A percentile compares a stretch with the other conserved stretches of the same genome.
phyloP scores from a whole-genome alignment of 2,329 filamentous ascomycete genomes.

The Pyrenochaeta sp. region DNA sequence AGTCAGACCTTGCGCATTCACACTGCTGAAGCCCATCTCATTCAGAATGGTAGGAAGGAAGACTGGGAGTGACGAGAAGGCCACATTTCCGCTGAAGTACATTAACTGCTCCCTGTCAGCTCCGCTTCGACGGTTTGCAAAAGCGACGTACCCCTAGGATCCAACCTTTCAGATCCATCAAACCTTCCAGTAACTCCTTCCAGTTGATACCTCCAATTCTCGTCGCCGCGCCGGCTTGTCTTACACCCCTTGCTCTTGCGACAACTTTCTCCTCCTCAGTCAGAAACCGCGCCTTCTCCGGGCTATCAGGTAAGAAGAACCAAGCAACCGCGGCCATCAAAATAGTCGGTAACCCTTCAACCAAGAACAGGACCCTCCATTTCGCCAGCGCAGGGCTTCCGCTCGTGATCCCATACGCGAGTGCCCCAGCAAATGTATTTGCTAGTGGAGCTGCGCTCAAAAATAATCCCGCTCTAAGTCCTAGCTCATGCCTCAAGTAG shows the following conservation, averaged over 20 bases:
- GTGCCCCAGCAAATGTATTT: constrained; percentile 77
- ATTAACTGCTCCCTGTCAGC: constrained; percentile 32
- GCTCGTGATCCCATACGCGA: constrained; percentile 65
- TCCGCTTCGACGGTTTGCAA: no score
- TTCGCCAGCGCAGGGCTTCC: constrained; percentile 64
- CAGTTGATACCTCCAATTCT: constrained; percentile 40
- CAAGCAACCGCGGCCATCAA: constrained; percentile 53
- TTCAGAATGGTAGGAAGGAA: constrained; percentile 55
- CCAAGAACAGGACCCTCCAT: constrained; percentile 68
- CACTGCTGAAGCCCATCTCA: constrained; percentile 71
- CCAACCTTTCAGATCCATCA: constrained; percentile 46
- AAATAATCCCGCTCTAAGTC: constrained; percentile 65
- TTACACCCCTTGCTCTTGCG: constrained; percentile 39
- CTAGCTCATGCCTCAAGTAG: constrained; percentile 66
- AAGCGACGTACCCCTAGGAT: constrained; percentile 40
- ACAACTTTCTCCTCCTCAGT: constrained; percentile 52
- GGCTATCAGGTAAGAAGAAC: constrained; percentile 56
- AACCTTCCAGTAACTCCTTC: constrained; percentile 38
- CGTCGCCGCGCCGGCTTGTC: constrained; percentile 38
- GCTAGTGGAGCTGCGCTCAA: constrained; percentile 69
- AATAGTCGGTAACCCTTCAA: constrained; percentile 55
- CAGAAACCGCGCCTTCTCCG: constrained; percentile 54
- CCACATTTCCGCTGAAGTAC: constrained; percentile 54
- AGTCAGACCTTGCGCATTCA: constrained; percentile 75
- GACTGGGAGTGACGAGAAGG: constrained; percentile 61